Conservation (phyloP, 805 yeast species). For the Blastobotrys chiropterorum region DNA sequence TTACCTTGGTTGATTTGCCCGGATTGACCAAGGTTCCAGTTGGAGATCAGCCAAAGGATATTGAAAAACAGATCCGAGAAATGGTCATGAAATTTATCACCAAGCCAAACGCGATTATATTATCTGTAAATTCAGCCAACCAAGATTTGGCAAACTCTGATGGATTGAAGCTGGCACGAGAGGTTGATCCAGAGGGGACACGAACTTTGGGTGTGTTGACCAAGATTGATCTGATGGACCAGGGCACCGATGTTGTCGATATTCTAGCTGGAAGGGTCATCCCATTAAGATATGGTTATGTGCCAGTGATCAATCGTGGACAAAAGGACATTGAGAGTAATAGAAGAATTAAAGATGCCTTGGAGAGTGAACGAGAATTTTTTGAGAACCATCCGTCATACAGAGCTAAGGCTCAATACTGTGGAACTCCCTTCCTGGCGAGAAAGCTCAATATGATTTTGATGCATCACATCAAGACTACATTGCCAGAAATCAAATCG, state of each 20-base stretch:
- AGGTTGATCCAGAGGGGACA: slow-evolving; percentile 94
- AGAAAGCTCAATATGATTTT: slow-evolving; percentile 83
- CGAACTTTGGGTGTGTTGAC: slow-evolving; percentile 97
- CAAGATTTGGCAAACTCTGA: slow-evolving; percentile 96
- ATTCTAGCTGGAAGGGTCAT: slow-evolving; percentile 92
- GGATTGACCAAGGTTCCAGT: slow-evolving; percentile 98
- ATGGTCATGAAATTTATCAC: slow-evolving; percentile 90
- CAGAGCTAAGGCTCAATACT: slow-evolving; percentile 86
- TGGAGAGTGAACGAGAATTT: slow-evolving; percentile 69
- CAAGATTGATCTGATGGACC: slow-evolving; percentile 94
- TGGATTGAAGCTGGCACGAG: slow-evolving; percentile 92
- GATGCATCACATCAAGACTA: slow-evolving; percentile 81
- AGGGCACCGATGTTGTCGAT: slow-evolving; percentile 95
- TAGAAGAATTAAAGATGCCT: slow-evolving; percentile 83
- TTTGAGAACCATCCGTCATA: slow-evolving; percentile 89
- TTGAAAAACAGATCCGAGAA: slow-evolving; percentile 88
- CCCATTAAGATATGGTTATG: slow-evolving; percentile 91
- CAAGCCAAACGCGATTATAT: slow-evolving; percentile 89
- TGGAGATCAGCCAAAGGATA: slow-evolving; percentile 97
- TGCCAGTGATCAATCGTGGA: slow-evolving; percentile 95
- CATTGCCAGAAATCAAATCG: slow-evolving; percentile 87
- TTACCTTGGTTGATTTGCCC: slow-evolving; percentile 93
- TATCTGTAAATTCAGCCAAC: slow-evolving; percentile 94
- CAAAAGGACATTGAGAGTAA: slow-evolving; percentile 89
- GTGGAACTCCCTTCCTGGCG: slow-evolving; percentile 98